Evolutionary conservation across 805 yeast genomes (phyloP).

Genomic region (Myxozyma neglecta): DNA sequence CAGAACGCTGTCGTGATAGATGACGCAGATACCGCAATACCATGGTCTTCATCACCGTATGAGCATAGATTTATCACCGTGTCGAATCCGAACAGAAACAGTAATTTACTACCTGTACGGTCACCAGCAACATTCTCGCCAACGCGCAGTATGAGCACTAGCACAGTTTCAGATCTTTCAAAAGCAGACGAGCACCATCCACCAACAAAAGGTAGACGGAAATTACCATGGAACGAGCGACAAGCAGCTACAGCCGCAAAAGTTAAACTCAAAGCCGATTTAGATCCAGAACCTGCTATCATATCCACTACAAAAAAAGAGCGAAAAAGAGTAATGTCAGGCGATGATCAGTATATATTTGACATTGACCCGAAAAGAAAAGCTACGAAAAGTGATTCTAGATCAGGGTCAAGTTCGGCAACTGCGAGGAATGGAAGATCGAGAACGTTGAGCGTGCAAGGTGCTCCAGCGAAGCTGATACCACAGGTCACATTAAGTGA

Average conservation of each 20-base stretch:
- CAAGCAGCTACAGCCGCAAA: not conserved
- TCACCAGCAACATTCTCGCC: not conserved
- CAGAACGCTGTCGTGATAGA: not conserved
- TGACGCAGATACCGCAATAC: not conserved
- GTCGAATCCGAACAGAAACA: not conserved
- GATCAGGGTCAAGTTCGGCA: not conserved
- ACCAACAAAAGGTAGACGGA: not conserved
- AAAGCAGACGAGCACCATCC: not conserved
- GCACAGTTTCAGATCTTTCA: not conserved
- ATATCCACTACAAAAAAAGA: not conserved
- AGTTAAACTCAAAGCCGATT: not conserved
- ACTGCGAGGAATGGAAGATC: not conserved
- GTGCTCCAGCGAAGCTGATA: slow-evolving; percentile 16
- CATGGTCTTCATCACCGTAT: slow-evolving; percentile 7
- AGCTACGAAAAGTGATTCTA: slow-evolving; percentile 5
- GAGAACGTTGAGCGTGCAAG: slow-evolving; percentile 5
- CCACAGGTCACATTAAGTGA: slow-evolving; percentile 38
- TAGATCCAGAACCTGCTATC: not conserved
- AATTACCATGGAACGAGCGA: slow-evolving; percentile 4
- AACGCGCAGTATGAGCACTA: not conserved
- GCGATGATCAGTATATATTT: slow-evolving; percentile 8
- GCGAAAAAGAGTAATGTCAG: not conserved
- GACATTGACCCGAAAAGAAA: slow-evolving; percentile 4
- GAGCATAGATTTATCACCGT: slow-evolving; percentile 4
- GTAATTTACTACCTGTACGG: not conserved